Conservation (phyloP, 805 yeast species). For the Candida andamanensis region DNA sequence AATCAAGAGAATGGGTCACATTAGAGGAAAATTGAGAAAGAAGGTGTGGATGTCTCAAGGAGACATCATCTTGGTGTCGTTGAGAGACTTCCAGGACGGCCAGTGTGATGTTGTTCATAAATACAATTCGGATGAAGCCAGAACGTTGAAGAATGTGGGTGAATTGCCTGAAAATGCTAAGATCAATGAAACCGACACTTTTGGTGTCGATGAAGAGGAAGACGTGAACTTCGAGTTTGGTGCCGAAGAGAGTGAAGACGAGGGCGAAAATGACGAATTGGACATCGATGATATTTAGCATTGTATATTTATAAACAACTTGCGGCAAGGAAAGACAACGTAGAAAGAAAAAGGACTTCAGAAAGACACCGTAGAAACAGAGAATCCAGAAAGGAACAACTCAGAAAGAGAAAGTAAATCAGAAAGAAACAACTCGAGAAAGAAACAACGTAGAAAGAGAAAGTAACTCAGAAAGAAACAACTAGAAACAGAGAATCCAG, state of each 20-base stretch:
- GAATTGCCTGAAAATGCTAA: slow-evolving; percentile 96
- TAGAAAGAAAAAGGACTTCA: too few relatives aligned
- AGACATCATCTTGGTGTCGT: slow-evolving; percentile 90
- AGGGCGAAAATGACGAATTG: slow-evolving; percentile 63
- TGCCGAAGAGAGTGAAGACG: slow-evolving; percentile 78
- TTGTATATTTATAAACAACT: too few relatives aligned
- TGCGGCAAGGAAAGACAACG: too few relatives aligned
- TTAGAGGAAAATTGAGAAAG: slow-evolving; percentile 98
- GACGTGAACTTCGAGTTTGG: slow-evolving; percentile 98
- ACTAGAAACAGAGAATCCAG: too few relatives aligned
- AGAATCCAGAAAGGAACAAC: too few relatives aligned
- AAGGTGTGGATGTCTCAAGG: slow-evolving; percentile 99
- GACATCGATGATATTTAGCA: slow-evolving; percentile 93
- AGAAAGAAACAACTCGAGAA: too few relatives aligned
- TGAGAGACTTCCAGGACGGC: slow-evolving; percentile 98
- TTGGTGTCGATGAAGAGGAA: slow-evolving; percentile 94
- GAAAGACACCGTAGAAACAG: too few relatives aligned
- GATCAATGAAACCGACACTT: slow-evolving; percentile 96
- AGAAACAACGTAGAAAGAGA: too few relatives aligned
- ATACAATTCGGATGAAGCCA: slow-evolving; percentile 95
- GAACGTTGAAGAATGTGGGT: slow-evolving; percentile 91
- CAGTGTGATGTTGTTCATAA: slow-evolving; percentile 98
- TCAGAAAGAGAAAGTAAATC: too few relatives aligned
- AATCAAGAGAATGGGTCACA: slow-evolving; percentile 89
- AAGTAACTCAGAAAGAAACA: too few relatives aligned